A percentile compares a stretch with the other conserved stretches of the same genome.
phyloP scores from a whole-genome alignment of 495 filamentous ascomycete species.

The Xylaria acuta region DNA sequence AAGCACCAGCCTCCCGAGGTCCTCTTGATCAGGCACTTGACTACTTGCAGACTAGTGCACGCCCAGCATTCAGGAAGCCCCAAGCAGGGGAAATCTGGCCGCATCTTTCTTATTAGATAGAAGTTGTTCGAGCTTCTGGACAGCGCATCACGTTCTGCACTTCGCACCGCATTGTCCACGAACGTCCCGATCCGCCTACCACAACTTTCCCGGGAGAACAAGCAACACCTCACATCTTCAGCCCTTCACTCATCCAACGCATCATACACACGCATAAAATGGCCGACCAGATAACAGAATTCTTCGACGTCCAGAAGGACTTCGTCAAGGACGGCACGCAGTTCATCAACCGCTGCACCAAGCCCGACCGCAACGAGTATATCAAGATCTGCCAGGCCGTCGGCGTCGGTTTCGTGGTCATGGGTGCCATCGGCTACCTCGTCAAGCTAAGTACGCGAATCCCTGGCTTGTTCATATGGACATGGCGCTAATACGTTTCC shows the following conservation, averaged over 20 bases:
- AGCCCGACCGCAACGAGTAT: constrained; percentile 88
- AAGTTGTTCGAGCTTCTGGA: constrained; percentile 10
- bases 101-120: constrained; percentile 25
- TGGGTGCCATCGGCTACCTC: constrained; percentile 76
- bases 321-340: constrained; percentile 80
- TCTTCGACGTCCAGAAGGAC: constrained; percentile 79
- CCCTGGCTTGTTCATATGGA: background rate
- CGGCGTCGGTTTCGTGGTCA: constrained; percentile 80
- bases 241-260: too few species aligned
- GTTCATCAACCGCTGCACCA: constrained; percentile 83
- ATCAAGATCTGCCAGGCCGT: constrained; percentile 96
- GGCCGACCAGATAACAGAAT: constrained; percentile 76
- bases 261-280: constrained; percentile 43
- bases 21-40: background rate
- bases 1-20: background rate
- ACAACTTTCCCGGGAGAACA: background rate
- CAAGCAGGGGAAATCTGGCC: constrained; percentile 41
- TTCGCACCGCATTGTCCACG: constrained; percentile 12
- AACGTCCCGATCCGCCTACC: background rate
- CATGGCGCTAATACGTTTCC: background rate
- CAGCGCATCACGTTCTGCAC: constrained; percentile 18
- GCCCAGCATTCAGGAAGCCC: background rate
- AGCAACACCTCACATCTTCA: background rate
- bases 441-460: constrained; percentile 83
- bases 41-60: constrained; percentile 1